Evolutionary conservation across 1,139 yeast genomes (phyloP), one percentile per base, ranked within the genome.

Genomic region (Suhomyces kunorum): DNA sequence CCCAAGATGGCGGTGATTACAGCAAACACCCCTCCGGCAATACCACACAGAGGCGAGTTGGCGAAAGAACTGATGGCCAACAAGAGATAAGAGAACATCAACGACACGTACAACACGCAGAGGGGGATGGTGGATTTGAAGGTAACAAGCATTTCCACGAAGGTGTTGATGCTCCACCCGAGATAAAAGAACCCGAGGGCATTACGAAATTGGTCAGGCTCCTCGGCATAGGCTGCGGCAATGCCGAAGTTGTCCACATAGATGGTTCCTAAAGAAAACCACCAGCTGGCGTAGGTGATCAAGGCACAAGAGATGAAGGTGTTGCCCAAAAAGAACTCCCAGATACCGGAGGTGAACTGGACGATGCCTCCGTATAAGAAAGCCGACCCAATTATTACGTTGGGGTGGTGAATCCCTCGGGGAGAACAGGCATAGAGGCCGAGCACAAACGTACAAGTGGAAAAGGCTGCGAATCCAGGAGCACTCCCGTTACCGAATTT

Each of bases 371-470:
- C 74, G 34, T 73, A 73, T 45, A 75, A 73, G 30, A 61, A 55
- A 15, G 67, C 62, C 15, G 71, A 60, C 12, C 75, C 74, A 36
- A 85, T 71, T 40, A 80, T 81, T 22, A 80, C 68, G 47, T 74
- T 70, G 15, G 16, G 15, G 28, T 12, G 16, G 8, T 25, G 14
- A 14, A 25, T 25, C 5, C 16, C 16, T 25, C 12, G 14, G n/a
- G 12, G 15, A n/a, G 9, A 8, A 8, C 6, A 8, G 4, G 15
- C 7, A 12, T 12, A 25, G 5, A 25, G 9, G 14, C 28, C 12
- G 8, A 11, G 9, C 16, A 25, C 28, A 11, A 25, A 5, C 9
- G 28, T 25, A 8, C 8, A 5, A 5, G 12, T 8, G 5, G 28
- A 12, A 25, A 25, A 25, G 3, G 28, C 14, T 12, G 16, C 14